Conservation (phyloP, 768 basidiomycete species). For the Tephrocybe sp. region DNA sequence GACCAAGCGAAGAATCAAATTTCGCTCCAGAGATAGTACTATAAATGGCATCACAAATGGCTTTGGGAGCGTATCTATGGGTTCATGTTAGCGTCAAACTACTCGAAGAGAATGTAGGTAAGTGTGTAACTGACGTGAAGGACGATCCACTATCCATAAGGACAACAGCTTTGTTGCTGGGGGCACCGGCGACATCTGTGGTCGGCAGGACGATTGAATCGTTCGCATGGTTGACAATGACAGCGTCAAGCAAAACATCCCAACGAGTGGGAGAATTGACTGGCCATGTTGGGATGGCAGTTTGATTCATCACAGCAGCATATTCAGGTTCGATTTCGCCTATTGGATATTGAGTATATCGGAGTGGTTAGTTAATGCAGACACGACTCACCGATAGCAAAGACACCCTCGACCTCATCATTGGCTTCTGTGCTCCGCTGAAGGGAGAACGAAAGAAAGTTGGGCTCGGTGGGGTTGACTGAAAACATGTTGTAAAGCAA, state of each 20-base stretch:
- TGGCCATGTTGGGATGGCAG: slow-evolving; percentile 74
- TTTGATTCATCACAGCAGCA: slow-evolving; percentile 50
- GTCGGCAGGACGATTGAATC: slow-evolving; percentile 48
- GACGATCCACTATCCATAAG: slow-evolving; percentile 82
- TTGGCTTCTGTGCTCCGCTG: slow-evolving; percentile 53
- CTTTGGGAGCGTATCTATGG: slow-evolving; percentile 64
- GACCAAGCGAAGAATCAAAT: slow-evolving; percentile 47
- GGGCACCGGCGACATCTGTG: slow-evolving; percentile 53
- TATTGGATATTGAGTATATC: slow-evolving; percentile 20
- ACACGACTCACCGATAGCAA: slow-evolving; percentile 59
- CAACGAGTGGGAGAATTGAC: slow-evolving; percentile 60
- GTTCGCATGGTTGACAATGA: slow-evolving; percentile 61
- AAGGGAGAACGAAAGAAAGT: slow-evolving; percentile 77
- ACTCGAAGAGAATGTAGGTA: background rate
- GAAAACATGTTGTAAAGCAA: slow-evolving; percentile 75
- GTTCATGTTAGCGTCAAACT: slow-evolving; percentile 3
- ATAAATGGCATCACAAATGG: slow-evolving; percentile 69
- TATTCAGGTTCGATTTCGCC: slow-evolving; percentile 71
- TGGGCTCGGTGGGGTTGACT: slow-evolving; percentile 66
- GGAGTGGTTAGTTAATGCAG: background rate
- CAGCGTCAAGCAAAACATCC: slow-evolving; percentile 73
- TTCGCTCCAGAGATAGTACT: slow-evolving; percentile 59
- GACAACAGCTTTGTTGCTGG: slow-evolving; percentile 68
- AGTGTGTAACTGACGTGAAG: slow-evolving; percentile 53
- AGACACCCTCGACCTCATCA: slow-evolving; percentile 60